A percentile compares a stretch with the other conserved stretches of the same genome.
phyloP scores from a whole-genome alignment of 1,284 basidiomycete species.

The Fomitopsis palustris region DNA sequence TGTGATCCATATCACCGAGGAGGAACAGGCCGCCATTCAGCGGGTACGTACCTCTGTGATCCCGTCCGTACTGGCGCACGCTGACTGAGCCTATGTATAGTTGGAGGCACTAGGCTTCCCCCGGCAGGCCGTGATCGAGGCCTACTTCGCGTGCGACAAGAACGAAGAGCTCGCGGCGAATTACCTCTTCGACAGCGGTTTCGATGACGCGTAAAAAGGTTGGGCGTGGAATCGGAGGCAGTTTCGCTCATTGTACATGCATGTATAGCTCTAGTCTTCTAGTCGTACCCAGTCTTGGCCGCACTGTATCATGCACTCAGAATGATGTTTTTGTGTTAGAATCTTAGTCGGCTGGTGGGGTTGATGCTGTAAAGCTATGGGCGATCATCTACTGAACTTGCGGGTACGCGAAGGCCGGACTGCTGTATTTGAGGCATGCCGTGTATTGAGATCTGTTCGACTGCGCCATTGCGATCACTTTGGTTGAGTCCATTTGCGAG shows the following conservation, averaged over 20 bases:
- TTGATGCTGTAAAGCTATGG: no score
- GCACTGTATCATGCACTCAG: not conserved
- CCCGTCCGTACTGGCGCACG: not conserved
- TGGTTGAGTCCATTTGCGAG: no score
- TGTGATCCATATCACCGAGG: constrained; percentile 73
- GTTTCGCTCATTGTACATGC: constrained; percentile 5
- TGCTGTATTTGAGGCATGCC: no score
- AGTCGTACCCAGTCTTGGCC: not conserved
- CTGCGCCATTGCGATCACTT: no score
- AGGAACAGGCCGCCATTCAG: constrained; percentile 84
- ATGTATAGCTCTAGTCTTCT: not conserved
- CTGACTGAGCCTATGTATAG: constrained; percentile 34
- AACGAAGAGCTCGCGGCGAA: constrained; percentile 95
- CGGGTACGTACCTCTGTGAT: constrained; percentile 52
- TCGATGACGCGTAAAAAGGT: constrained; percentile 45
- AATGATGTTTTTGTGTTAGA: not conserved
- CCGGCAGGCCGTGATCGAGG: constrained; percentile 74
- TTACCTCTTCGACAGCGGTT: constrained; percentile 77
- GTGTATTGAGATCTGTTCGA: no score
- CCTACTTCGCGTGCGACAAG: constrained; percentile 91
- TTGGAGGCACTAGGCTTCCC: constrained; percentile 86
- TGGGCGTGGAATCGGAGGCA: constrained; percentile 10
- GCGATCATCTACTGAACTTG: no score
- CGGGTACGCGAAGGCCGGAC: no score
- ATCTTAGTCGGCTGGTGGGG: no score